phyloP scores from a whole-genome alignment of 139 green algal species.

The Prasinococcaceae sp. region DNA sequence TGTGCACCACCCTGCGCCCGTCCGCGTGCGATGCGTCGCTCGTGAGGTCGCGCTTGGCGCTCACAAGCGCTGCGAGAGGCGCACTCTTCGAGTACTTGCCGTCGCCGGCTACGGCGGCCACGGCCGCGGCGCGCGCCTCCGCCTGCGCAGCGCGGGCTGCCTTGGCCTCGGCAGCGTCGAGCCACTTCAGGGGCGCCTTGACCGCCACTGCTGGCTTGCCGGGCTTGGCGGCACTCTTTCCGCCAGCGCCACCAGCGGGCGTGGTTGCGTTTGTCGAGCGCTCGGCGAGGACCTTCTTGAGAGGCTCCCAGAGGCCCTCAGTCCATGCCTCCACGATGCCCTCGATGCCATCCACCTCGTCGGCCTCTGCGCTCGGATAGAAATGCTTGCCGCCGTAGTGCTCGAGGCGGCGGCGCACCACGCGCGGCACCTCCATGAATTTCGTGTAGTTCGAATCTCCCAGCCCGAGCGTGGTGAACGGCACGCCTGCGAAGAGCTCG shows the following conservation, averaged over 20 bases:
- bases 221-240: neutral
- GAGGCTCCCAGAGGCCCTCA: constrained; percentile 48
- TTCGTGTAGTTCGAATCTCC: constrained; percentile 95
- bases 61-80: constrained; percentile 3
- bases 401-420: constrained; percentile 41
- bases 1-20: constrained; percentile 61
- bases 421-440: constrained; percentile 69
- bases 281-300: constrained; percentile 23
- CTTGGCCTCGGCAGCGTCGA: neutral
- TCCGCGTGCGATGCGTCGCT: constrained; percentile 13
- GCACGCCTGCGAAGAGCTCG: constrained; percentile 18
- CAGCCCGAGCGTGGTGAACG: constrained; percentile 66
- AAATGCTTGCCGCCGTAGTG: constrained; percentile 67
- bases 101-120: constrained; percentile 16
- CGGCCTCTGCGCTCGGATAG: constrained; percentile 54
- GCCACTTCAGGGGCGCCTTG: constrained; percentile 2
- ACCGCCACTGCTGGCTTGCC: neutral
- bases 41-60: constrained; percentile 10
- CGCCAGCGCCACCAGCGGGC: too few relatives aligned
- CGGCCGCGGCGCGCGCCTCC: neutral
- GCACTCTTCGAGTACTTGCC: neutral
- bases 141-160: neutral
- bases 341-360: constrained; percentile 80
- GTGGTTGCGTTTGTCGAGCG: neutral
- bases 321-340: constrained; percentile 62